Conservation (phyloP, 1,284 basidiomycete species). For the Cutaneotrichosporon sp. region DNA sequence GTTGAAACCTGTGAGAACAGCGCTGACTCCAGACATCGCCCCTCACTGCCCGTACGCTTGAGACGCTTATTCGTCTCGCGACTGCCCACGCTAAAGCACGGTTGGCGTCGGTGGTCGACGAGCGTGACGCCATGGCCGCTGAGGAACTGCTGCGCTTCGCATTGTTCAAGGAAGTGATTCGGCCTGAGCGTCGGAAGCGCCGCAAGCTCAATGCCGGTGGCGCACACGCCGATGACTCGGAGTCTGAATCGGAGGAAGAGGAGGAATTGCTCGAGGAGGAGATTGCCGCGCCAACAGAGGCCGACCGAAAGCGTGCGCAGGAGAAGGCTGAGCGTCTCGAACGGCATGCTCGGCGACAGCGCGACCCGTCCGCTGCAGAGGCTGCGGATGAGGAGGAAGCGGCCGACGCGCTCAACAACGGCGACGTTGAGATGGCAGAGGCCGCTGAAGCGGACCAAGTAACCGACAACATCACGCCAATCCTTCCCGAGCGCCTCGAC, state of each 20-base stretch:
- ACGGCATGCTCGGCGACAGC: conserved; percentile 1
- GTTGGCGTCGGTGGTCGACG: conserved; percentile 76
- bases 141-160: conserved; percentile 96
- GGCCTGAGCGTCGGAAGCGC: conserved; percentile 64
- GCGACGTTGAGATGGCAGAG: conserved; percentile 33
- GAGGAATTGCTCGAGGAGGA: conserved; percentile 45
- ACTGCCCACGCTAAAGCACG: conserved; percentile 97
- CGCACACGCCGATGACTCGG: conserved; percentile 53
- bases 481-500: conserved; percentile 52
- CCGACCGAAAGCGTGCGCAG: conserved; percentile 40
- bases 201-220: conserved; percentile 67
- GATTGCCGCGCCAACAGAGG: conserved; percentile 22
- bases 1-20: conserved; percentile 20
- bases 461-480: background rate
- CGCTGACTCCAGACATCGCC: conserved; percentile 71
- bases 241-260: conserved; percentile 52
- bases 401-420: conserved; percentile 16
- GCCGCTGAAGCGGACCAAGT: conserved; percentile 51
- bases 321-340: conserved; percentile 53
- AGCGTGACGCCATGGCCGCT: conserved; percentile 80
- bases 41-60: conserved; percentile 94
- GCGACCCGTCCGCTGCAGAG: conserved; percentile 9
- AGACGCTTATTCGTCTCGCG: conserved; percentile 95
- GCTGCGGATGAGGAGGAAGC: conserved; percentile 21
- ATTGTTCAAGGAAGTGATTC: conserved; percentile 94